phyloP scores from a whole-genome alignment of 495 filamentous ascomycete genomes.

The Thermochaetoides thermophila region DNA sequence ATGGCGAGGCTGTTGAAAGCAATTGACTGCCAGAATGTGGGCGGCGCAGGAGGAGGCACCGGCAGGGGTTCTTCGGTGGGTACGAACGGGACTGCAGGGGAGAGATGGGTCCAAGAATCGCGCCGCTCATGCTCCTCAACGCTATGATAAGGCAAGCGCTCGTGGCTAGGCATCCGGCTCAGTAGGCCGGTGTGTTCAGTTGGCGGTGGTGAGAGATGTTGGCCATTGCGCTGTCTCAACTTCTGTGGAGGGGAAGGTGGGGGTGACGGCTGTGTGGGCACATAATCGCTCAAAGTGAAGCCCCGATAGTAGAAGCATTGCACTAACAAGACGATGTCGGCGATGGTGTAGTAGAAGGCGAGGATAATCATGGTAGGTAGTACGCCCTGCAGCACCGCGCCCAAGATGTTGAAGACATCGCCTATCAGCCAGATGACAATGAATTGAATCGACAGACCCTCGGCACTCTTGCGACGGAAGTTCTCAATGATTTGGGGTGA shows the following conservation, averaged over 20 bases:
- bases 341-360: slow-evolving; percentile 88
- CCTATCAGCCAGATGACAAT: slow-evolving; percentile 81
- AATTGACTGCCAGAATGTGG: slow-evolving; percentile 38
- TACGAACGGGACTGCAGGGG: slow-evolving; percentile 61
- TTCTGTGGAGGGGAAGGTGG: slow-evolving; percentile 1
- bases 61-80: slow-evolving; percentile 16
- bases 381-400: slow-evolving; percentile 83
- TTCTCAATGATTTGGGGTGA: slow-evolving; percentile 95
- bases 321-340: slow-evolving; percentile 70
- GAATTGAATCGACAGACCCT: slow-evolving; percentile 81
- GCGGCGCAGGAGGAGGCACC: slow-evolving; percentile 21
- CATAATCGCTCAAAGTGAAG: slow-evolving; percentile 51
- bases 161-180: background rate
- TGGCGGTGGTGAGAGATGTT: slow-evolving; percentile 1
- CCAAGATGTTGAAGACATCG: slow-evolving; percentile 94
- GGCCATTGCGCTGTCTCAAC: slow-evolving; percentile 6
- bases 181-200: slow-evolving; percentile 31
- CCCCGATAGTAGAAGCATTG: slow-evolving; percentile 94
- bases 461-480: slow-evolving; percentile 71
- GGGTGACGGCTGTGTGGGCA: slow-evolving; percentile 11
- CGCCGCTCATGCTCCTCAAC: slow-evolving; percentile 27
- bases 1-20: slow-evolving; percentile 60
- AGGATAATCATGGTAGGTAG: slow-evolving; percentile 92
- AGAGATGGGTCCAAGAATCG: slow-evolving; percentile 45
- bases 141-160: slow-evolving; percentile 1